Percentiles rank a stretch among this genome's conserved stretches.
Evolutionary conservation across 2,329 filamentous ascomycete species (phyloP).

Genomic region (Triangularia setosa): DNA sequence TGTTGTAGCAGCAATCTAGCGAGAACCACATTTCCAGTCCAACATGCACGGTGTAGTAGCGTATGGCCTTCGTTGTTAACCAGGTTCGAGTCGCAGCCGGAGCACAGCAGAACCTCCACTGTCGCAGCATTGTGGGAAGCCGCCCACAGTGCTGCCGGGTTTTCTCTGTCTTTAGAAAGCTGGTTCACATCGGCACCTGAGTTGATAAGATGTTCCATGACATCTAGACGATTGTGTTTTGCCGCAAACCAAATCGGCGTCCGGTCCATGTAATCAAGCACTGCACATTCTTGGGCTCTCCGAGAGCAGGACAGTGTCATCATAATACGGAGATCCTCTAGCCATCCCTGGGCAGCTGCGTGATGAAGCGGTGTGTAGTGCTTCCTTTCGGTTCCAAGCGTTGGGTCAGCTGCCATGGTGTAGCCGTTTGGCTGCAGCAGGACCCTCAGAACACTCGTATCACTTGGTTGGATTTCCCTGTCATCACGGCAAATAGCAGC

Average conservation of each 20-base stretch:
- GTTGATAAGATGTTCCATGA: slow-evolving; percentile 7
- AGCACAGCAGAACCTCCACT: slow-evolving; percentile 1
- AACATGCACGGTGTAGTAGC: slow-evolving; percentile 6
- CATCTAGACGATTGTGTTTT: slow-evolving; percentile 1
- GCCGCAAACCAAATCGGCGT: slow-evolving; percentile 16
- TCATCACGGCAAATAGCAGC: slow-evolving; percentile 7
- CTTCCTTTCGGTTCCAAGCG: not conserved
- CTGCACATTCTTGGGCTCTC: not conserved
- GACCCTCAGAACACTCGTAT: slow-evolving; percentile 1
- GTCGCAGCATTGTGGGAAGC: not conserved
- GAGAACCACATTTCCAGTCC: not conserved
- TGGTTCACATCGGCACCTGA: not conserved
- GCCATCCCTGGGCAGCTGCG: slow-evolving; percentile 3
- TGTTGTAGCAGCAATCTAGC: not conserved
- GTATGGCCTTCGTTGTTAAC: slow-evolving; percentile 1
- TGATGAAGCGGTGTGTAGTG: slow-evolving; percentile 9
- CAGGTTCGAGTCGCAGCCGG: slow-evolving; percentile 3
- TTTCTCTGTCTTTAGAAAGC: not conserved
- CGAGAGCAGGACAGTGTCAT: not conserved
- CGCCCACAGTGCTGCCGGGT: slow-evolving; percentile 13
- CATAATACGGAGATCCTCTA: slow-evolving; percentile 7
- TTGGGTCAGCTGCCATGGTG: not conserved
- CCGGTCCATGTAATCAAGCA: not conserved
- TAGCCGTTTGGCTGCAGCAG: slow-evolving; percentile 1
- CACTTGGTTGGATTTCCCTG: slow-evolving; percentile 8